Percentiles rank a stretch among this genome's conserved stretches.
These are phyloP conservation scores for Suillus occidentalis DNA, from an alignment of 768 basidiomycete genomes.

Conservation along the genomic window DNA sequence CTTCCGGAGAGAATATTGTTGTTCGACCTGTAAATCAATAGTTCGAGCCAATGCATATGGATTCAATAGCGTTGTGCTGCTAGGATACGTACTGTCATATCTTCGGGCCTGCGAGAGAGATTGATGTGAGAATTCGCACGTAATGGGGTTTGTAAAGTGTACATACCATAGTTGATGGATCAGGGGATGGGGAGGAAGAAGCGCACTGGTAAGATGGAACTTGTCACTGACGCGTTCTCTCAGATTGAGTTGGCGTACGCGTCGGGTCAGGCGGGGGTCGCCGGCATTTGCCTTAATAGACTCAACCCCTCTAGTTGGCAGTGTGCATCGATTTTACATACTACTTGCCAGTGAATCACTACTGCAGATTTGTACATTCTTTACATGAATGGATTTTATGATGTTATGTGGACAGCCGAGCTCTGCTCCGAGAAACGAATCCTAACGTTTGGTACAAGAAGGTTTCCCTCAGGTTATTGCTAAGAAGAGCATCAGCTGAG, in stretches of 20 bases:
- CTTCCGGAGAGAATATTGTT: slow-evolving; percentile 99
- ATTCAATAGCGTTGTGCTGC: slow-evolving; percentile 4
- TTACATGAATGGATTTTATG: too few relatives aligned
- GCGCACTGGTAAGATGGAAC: slow-evolving; percentile 4
- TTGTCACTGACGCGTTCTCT: slow-evolving; percentile 25
- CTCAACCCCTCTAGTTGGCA: slow-evolving; percentile 1
- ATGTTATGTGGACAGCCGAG: too few relatives aligned
- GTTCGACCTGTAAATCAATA: slow-evolving; percentile 68
- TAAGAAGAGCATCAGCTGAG: too few relatives aligned
- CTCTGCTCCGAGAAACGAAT: too few relatives aligned
- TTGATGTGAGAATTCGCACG: not conserved
- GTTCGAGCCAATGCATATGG: slow-evolving; percentile 18
- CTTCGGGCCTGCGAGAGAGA: slow-evolving; percentile 65
- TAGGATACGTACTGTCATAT: slow-evolving; percentile 79
- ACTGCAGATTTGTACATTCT: too few relatives aligned
- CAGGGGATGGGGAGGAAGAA: slow-evolving; percentile 11
- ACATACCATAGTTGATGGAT: slow-evolving; percentile 48
- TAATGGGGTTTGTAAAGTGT: not conserved
- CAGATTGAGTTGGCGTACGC: slow-evolving; percentile 20
- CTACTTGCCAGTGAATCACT: too few relatives aligned
- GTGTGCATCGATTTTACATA: too few relatives aligned
- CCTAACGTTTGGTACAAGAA: too few relatives aligned
- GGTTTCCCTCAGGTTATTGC: too few relatives aligned
- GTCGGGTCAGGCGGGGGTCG: slow-evolving; percentile 11
- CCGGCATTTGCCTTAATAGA: not conserved